Base-by-base conservation (phyloP, 2,329 filamentous ascomycete genomes). In the Pyricularia grisea region DNA sequence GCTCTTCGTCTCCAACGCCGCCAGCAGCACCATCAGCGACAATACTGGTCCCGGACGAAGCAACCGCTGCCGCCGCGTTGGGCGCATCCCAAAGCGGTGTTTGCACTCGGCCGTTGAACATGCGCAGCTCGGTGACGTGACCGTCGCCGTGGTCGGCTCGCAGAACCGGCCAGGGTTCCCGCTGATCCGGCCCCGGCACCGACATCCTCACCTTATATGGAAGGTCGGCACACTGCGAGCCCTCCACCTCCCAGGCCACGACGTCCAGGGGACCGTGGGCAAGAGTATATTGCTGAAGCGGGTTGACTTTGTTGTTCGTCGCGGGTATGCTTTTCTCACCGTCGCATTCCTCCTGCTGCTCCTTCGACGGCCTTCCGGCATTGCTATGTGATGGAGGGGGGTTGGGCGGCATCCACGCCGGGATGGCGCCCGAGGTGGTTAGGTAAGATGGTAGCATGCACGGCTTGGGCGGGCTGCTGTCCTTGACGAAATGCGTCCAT, bases 201-300 rank as follows among this genome's bases (percentile, higher is more conserved):
- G 31, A 11, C 33, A 42, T 30, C 30, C 30, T 30, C 30, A 66
- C 12, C 74, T 84, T 84, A 70, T 70, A 71, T 1, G 73, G 71
- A 69, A 86, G 86, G 74, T 89, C 88, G 66, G 84, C 84, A 33
- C 88, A 61, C 1, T 12, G 58, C 23, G 23, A 25, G 9, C 58
- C 58, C 23, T 61, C 58, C 7, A 61, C 88, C 72, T 90, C 87
- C 87, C 88, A 90, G 4, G 87, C 87, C 0, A 89, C 87, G 2
- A 90, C 87, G 71, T 90, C 87, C 71, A 90, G 90, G 0, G 87
- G 87, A 20, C 58, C 58, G n/a, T 61, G 58, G 11, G 58, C 58
- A 7, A 61, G 58, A 12, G 58, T 61, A 27, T 61, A 61, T 9
- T 61, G 58, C 12, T 7, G 58, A 17, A 61, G n/a, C 17, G 58